Base-by-base conservation (phyloP, 202 grass and related monocot species). In the Carex arenaria region DNA sequence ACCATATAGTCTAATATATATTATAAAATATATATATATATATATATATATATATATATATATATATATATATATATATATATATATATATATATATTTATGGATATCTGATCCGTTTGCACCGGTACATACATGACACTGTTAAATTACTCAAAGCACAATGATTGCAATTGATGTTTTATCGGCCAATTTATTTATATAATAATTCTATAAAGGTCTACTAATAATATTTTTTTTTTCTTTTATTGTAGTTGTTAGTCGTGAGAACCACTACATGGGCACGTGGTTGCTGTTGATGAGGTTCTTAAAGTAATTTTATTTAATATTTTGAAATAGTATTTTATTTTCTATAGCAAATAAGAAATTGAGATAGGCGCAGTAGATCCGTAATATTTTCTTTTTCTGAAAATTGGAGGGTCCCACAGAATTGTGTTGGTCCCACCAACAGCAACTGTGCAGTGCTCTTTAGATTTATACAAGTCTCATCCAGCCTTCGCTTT, bases 231-330 rank as follows among this genome's bases (percentile, higher is more conserved):
- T 42, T 60, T 13, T 61, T 13, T 79, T 65, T 30, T 17, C 32
- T 53, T 15, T 54, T 54, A 32, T 52, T 49, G 3, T 28, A 20
- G 54, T 80, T 43, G 59, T 64, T 64, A 23, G 59, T 80, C 78
- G 78, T 80, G 78, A 64, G n/a, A 63, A 38, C 30, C 78, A 80
- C 78, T 80, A 63, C 51, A 79, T 14, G n/a, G 55, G 19, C 78
- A 80, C 59, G 19, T 80, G 59, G 59, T 80, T 38, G 34, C 30
- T 64, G 78, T 64, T 80, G 30, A 64, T 28, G 42, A 61, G 26
- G 31, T 49, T 10, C 18, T 2, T 28, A 64, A 49, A 80, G 20
- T 64, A 26, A 64, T 30, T 64, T 26, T 43, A 23, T 64, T 64
- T 49, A 9, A 49, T 64, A 4, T 79, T 45, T 61, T 79, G 15